Evolutionary conservation across 2,329 filamentous ascomycete species (phyloP).

Genomic region (Hypocrella siamensis): DNA sequence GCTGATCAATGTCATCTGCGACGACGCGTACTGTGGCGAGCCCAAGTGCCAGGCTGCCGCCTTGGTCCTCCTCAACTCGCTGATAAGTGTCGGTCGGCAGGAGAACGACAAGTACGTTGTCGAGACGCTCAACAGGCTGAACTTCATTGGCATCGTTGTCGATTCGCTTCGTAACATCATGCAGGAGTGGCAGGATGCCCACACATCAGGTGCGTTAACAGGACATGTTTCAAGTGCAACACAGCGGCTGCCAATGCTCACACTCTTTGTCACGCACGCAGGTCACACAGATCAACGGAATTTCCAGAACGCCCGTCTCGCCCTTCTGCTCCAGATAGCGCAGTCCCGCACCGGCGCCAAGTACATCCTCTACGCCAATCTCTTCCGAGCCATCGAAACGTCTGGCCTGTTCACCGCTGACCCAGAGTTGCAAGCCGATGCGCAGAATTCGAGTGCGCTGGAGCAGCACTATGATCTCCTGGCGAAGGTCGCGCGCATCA

Average conservation of each 20-base stretch:
- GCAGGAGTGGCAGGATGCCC: slow-evolving; percentile 48
- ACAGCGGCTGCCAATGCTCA: slow-evolving; percentile 2
- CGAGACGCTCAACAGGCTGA: slow-evolving; percentile 66
- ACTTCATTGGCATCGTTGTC: slow-evolving; percentile 81
- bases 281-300: slow-evolving; percentile 28
- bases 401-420: slow-evolving; percentile 82
- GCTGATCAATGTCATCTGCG: slow-evolving; percentile 74
- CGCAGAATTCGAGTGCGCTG: slow-evolving; percentile 53
- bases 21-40: slow-evolving; percentile 81
- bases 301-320: slow-evolving; percentile 56
- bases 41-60: slow-evolving; percentile 72
- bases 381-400: slow-evolving; percentile 67
- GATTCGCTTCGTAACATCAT: slow-evolving; percentile 72
- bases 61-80: slow-evolving; percentile 63
- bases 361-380: slow-evolving; percentile 73
- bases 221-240: not conserved
- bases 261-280: slow-evolving; percentile 4
- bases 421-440: slow-evolving; percentile 76
- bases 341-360: slow-evolving; percentile 75
- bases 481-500: slow-evolving; percentile 62
- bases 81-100: slow-evolving; percentile 58
- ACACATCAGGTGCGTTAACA: slow-evolving; percentile 29
- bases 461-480: slow-evolving; percentile 75
- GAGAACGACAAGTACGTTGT: slow-evolving; percentile 63
- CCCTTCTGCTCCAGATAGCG: slow-evolving; percentile 68